These are phyloP conservation scores for Kluyveromyces aestuarii DNA, from an alignment of 805 yeast genomes.

Conservation along the genomic window DNA sequence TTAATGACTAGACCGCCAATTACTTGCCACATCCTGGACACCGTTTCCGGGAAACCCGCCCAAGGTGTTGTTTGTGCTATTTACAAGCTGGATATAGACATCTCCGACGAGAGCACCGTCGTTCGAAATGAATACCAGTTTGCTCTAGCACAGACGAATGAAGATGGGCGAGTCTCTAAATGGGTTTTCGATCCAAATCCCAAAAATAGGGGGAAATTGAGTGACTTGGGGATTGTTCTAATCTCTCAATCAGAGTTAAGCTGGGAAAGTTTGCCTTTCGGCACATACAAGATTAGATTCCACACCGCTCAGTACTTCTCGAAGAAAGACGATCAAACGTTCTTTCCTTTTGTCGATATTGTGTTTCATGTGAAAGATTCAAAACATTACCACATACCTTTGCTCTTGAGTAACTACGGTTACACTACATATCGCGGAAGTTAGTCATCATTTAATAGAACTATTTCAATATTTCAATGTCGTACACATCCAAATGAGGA, in stretches of 20 bases:
- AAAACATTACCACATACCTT: constrained; percentile 82
- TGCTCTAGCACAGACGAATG: constrained; percentile 62
- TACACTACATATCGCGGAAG: constrained; percentile 90
- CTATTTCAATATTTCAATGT: too few relatives aligned
- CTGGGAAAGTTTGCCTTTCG: constrained; percentile 46
- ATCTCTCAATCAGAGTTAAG: constrained; percentile 10
- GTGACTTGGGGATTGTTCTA: constrained; percentile 27
- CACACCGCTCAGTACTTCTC: constrained; percentile 61
- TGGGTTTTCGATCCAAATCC: constrained; percentile 48
- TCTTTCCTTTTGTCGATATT: constrained; percentile 85
- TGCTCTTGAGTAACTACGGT: constrained; percentile 74
- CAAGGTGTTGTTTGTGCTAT: constrained; percentile 60
- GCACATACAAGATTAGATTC: constrained; percentile 68
- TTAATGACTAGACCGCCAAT: constrained; percentile 38
- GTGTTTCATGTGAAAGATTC: constrained; percentile 57
- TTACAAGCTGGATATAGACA: constrained; percentile 25
- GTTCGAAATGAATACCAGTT: constrained; percentile 37
- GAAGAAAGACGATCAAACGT: constrained; percentile 37
- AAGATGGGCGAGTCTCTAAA: constrained; percentile 67
- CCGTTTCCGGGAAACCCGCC: constrained; percentile 80
- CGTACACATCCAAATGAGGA: too few relatives aligned
- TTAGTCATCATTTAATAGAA: constrained; percentile 17
- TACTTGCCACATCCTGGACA: constrained; percentile 86
- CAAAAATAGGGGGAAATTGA: constrained; percentile 8
- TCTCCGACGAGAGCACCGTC: constrained; percentile 14